phyloP scores from a whole-genome alignment of 441 rosid genomes.

The Aquilaria agallochum region DNA sequence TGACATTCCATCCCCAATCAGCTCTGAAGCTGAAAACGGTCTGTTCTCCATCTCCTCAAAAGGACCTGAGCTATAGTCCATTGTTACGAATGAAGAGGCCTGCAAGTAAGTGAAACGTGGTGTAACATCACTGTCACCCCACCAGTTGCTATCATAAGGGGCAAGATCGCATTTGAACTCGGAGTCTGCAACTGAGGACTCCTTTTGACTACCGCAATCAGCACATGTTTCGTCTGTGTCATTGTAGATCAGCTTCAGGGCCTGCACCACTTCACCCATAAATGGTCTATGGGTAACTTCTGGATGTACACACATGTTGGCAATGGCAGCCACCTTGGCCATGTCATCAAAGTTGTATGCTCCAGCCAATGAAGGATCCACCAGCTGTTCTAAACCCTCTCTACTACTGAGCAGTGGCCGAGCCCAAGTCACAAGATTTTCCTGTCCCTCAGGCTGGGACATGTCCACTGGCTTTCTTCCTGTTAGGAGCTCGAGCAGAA shows the following conservation, averaged over 20 bases:
- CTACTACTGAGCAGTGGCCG: constrained; percentile 76
- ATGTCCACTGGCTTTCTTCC: constrained; percentile 97
- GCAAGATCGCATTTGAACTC: constrained; percentile 74
- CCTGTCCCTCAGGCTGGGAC: constrained; percentile 95
- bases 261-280: constrained; percentile 99
- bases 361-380: constrained; percentile 74
- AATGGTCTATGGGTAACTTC: constrained; percentile 92
- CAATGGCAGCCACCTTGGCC: constrained; percentile 97
- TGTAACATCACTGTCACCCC: constrained; percentile 54
- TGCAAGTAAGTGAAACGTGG: constrained; percentile 72
- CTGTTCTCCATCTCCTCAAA: constrained; percentile 67
- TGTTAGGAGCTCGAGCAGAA: constrained; percentile 90
- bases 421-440: constrained; percentile 98
- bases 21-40: constrained; percentile 54
- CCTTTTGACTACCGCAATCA: constrained; percentile 79
- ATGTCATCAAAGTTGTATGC: constrained; percentile 74
- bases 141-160: constrained; percentile 74
- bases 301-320: constrained; percentile 93
- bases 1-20: constrained; percentile 38
- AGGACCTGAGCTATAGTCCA: constrained; percentile 92
- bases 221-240: constrained; percentile 76
- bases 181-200: constrained; percentile 71
- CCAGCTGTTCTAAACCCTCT: constrained; percentile 82
- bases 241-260: constrained; percentile 86
- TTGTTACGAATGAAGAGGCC: constrained; percentile 77